Percentiles rank a stretch among this genome's conserved stretches.
Conservation (phyloP, 2,329 filamentous ascomycete genomes). For the Clarireedia hainanense region DNA sequence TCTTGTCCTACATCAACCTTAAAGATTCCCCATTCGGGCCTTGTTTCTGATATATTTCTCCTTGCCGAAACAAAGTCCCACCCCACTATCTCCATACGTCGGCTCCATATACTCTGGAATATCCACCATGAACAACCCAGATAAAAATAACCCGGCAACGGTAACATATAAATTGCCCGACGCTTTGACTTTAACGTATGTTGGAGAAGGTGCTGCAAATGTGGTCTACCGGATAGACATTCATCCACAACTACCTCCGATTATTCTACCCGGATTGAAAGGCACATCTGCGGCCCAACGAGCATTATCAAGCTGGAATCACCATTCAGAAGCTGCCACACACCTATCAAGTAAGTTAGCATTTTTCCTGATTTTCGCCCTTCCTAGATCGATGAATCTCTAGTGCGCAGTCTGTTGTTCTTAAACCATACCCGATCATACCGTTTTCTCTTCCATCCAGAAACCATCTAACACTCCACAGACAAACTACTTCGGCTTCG, state of each 20-base stretch:
- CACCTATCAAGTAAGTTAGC: neutral
- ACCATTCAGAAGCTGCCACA: neutral
- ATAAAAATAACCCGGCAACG: neutral
- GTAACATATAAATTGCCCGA: neutral
- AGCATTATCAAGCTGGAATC: constrained; percentile 14
- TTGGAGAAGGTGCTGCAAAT: constrained; percentile 69
- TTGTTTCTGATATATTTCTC: too few relatives aligned
- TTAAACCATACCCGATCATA: neutral
- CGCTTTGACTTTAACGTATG: constrained; percentile 29
- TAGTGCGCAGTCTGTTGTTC: neutral
- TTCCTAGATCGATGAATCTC: neutral
- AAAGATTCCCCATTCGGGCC: too few relatives aligned
- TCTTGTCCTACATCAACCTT: too few relatives aligned
- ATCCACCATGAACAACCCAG: constrained; percentile 5
- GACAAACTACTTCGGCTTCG: constrained; percentile 53
- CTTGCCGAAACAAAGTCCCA: too few relatives aligned
- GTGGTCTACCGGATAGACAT: constrained; percentile 57
- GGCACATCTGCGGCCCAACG: constrained; percentile 13
- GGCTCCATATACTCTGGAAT: neutral
- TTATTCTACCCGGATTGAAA: constrained; percentile 27
- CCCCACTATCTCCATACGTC: too few relatives aligned
- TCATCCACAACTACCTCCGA: constrained; percentile 19
- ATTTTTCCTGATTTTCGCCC: neutral
- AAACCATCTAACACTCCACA: constrained; percentile 16
- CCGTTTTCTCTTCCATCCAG: neutral